Conservation (phyloP, 306 rosid genomes). For the Canavalia ensiformis region DNA sequence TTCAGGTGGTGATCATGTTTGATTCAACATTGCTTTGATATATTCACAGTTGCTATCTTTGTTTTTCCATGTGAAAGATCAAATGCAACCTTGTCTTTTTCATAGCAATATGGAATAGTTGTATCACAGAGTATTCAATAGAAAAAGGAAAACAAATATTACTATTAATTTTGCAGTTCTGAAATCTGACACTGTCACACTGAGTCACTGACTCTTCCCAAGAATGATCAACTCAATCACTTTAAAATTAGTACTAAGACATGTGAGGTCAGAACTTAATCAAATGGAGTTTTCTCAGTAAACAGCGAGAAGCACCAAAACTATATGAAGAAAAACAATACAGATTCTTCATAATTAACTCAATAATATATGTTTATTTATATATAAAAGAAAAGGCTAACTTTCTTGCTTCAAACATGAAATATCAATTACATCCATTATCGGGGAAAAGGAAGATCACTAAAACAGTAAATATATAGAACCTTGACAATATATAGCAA, state of each 20-base stretch:
- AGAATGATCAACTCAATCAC: conserved; percentile 52
- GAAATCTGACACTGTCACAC: conserved; percentile 57
- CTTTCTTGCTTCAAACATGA: conserved; percentile 11
- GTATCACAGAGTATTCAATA: conserved; percentile 21
- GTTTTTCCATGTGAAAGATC: conserved; percentile 41
- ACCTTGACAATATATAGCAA: conserved; percentile 21
- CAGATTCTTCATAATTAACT: background rate
- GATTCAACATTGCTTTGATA: conserved; percentile 31
- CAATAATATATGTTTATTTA: background rate
- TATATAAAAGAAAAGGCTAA: background rate
- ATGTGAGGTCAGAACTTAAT: conserved; percentile 56
- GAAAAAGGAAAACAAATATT: conserved; percentile 42
- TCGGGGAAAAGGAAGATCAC: conserved; percentile 17
- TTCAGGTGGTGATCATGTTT: conserved; percentile 16
- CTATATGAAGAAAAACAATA: background rate
- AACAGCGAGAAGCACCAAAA: conserved; percentile 46
- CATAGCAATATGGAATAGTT: conserved; percentile 45
- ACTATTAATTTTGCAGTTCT: conserved; percentile 51
- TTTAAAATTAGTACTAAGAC: conserved; percentile 36
- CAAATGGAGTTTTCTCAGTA: conserved; percentile 45
- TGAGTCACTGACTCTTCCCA: conserved; percentile 60
- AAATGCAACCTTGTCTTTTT: conserved; percentile 53
- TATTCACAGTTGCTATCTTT: conserved; percentile 2
- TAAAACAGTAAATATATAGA: background rate
- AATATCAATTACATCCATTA: conserved; percentile 25